phyloP scores from a whole-genome alignment of 148 eudicot genomes.

The Fallopia convolvulus region DNA sequence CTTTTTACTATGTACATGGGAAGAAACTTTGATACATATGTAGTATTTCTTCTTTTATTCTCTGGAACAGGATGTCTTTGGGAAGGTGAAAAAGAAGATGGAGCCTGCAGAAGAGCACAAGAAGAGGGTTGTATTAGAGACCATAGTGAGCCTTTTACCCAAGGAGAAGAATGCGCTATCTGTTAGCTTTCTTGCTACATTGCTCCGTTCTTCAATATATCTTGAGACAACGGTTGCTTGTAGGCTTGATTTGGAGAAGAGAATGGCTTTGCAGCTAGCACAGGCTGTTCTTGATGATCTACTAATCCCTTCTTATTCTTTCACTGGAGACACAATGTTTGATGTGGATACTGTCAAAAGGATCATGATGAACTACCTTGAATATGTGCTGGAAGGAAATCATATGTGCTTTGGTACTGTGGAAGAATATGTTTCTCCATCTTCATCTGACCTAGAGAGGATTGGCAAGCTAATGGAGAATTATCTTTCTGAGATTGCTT shows the following conservation, averaged over 20 bases:
- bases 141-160: conserved; percentile 87
- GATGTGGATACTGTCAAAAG: conserved; percentile 84
- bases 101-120: conserved; percentile 78
- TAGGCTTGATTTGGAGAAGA: conserved; percentile 84
- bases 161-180: conserved; percentile 67
- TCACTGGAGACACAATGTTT: conserved; percentile 65
- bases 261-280: conserved; percentile 75
- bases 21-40: neutral
- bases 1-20: neutral
- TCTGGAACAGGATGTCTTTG: conserved; percentile 58
- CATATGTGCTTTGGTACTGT: conserved; percentile 24
- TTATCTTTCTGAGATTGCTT: conserved; percentile 74
- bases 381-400: conserved; percentile 38
- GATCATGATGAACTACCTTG: conserved; percentile 62
- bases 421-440: conserved; percentile 32
- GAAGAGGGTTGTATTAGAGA: conserved; percentile 80
- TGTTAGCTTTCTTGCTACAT: conserved; percentile 83
- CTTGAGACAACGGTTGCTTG: conserved; percentile 87
- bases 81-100: conserved; percentile 67
- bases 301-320: conserved; percentile 74
- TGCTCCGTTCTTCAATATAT: conserved; percentile 73
- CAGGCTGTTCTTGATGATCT: conserved; percentile 89
- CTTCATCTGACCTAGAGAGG: conserved; percentile 41
- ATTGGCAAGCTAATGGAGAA: conserved; percentile 83
- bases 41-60: neutral